A percentile compares a stretch with the other conserved stretches of the same genome.
Evolutionary conservation across 1,284 basidiomycete genomes (phyloP).

Genomic region (Fomitopsis betulina): DNA sequence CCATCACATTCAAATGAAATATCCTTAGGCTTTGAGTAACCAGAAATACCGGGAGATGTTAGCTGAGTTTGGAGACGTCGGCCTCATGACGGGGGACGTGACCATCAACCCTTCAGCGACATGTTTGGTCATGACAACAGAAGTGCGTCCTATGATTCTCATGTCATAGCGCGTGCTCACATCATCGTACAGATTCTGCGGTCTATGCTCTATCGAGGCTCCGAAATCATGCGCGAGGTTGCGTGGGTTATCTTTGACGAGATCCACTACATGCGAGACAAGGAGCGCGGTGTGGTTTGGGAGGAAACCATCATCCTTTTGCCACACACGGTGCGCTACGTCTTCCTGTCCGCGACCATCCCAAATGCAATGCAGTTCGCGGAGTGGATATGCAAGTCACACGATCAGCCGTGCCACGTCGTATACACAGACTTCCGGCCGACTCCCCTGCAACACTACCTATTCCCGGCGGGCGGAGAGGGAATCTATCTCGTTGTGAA

Average conservation of each 20-base stretch:
- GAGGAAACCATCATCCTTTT: conserved; percentile 96
- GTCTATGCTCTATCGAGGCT: conserved; percentile 98
- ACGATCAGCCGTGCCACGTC: conserved; percentile 98
- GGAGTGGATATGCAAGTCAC: conserved; percentile 97
- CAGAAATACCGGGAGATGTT: conserved; percentile 99
- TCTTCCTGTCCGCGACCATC: conserved; percentile 99
- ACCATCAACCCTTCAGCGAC: conserved; percentile 97
- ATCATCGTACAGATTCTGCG: conserved; percentile 77
- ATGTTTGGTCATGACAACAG: conserved; percentile 99
- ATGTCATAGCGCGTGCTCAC: not conserved
- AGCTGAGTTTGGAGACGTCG: conserved; percentile 96
- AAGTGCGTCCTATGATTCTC: conserved; percentile 50
- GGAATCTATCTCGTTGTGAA: conserved; percentile 98
- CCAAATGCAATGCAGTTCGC: conserved; percentile 99
- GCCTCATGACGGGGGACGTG: conserved; percentile 99
- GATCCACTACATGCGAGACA: conserved; percentile 99
- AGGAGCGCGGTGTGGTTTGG: conserved; percentile 86
- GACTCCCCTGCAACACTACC: conserved; percentile 96
- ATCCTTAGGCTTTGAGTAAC: conserved; percentile 80
- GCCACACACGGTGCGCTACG: conserved; percentile 94
- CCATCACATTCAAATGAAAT: not conserved
- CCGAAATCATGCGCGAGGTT: conserved; percentile 99
- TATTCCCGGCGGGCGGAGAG: conserved; percentile 95
- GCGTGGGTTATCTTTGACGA: conserved; percentile 99
- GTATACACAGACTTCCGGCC: conserved; percentile 99